Conservation (phyloP, 1,284 basidiomycete genomes). For the Trametes versicolor region DNA sequence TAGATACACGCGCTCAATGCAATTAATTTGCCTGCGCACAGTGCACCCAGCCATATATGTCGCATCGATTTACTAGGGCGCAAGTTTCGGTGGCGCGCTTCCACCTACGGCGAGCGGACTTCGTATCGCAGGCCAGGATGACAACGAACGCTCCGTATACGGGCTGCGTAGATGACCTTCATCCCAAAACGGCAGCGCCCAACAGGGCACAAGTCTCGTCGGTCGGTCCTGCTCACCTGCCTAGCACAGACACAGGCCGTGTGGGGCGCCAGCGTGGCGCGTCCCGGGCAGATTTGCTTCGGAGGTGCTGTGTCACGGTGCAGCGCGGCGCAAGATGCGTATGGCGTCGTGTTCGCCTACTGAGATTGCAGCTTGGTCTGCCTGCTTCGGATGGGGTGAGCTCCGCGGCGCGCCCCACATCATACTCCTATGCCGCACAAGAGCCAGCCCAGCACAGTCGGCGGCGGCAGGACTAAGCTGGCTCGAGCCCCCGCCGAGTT, state of each 20-base stretch:
- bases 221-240: neutral
- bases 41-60: neutral
- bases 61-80: neutral
- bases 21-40: neutral
- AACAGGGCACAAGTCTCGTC: neutral
- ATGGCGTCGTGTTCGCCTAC: neutral
- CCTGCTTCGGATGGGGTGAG: neutral
- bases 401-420: neutral
- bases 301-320: neutral
- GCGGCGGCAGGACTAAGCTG: neutral
- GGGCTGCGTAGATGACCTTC: neutral
- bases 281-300: neutral
- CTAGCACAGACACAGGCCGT: neutral
- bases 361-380: slow-evolving; percentile 1
- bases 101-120: neutral
- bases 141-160: neutral
- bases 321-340: neutral
- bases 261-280: neutral
- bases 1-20: neutral
- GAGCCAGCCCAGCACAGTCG: neutral
- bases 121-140: neutral
- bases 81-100: neutral
- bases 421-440: neutral
- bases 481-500: neutral
- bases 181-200: neutral